Evolutionary conservation across 164 flowering plant genomes (phyloP).

Genomic region (grape (Vitis vinifera)): ASM3070453v1 NC_081806.1:5325001-5325500

Average conservation of each 20-base stretch:
- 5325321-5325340: too few species aligned
- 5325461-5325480: slow-evolving; percentile 30
- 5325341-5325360: too few species aligned
- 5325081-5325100: background rate
- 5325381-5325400: background rate
- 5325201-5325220: slow-evolving; percentile 62
- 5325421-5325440: slow-evolving; percentile 86
- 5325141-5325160: too few species aligned
- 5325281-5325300: slow-evolving; percentile 72
- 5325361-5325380: too few species aligned
- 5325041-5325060: too few species aligned
- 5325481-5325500: slow-evolving; percentile 12
- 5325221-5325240: slow-evolving; percentile 92
- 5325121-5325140: too few species aligned
- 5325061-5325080: too few species aligned
- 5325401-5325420: slow-evolving; percentile 36
- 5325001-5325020: too few species aligned
- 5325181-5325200: slow-evolving; percentile 51
- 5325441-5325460: slow-evolving; percentile 79
- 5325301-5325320: background rate
- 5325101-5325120: too few species aligned
- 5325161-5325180: too few species aligned
- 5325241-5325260: slow-evolving; percentile 86
- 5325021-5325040: too few species aligned
- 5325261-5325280: slow-evolving; percentile 45